Evolutionary conservation across 2,329 filamentous ascomycete genomes (phyloP), one percentile per base, ranked within the genome.

Genomic region (Botrytis medusae): DNA sequence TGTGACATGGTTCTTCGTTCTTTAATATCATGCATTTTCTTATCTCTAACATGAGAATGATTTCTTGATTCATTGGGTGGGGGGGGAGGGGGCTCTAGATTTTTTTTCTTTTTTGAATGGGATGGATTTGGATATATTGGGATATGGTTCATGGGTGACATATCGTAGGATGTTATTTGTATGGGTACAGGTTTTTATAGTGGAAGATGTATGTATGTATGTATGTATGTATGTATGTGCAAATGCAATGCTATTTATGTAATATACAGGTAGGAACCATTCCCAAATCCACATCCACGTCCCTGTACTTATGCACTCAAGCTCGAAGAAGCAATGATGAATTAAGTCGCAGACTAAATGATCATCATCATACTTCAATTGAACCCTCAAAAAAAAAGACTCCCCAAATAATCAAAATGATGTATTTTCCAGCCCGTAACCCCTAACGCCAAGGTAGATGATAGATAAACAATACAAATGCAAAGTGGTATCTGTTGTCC

Each of bases 41-140:
- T n/a, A 51, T 51, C 25, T 51, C 25, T 14, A n/a, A 51, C 48
- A 12, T 51, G 46, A 12, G 22, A 4, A 25, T 51, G 22, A 4
- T 46, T 46, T 48, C 8, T 9, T 10, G 22, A 51, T 51, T 51
- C 9, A 12, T 51, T 51, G 22, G 34, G 34, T 34, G 34, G 34
- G 34, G 34, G 34, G 34, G 34, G 34, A 6, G 34, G 34, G 34
- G 34, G 4, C 9, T 9, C 48, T 51, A 51, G 48, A 48, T 48
- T 12, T 48, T 25, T 0, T 37, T 0, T 25, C 25, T 12, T 48
- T 25, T 0, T 37, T 0, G 42, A 3, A 14, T 16, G 40, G 2
- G 46, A 48, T 48, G n/a, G 25, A 54, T 25, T 25, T 20, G 44
- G 20, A 46, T 22, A 2, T 8, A 25, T 25, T 48, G 22, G 10